Percentiles rank a stretch among this genome's conserved stretches.
phyloP scores from a whole-genome alignment of 2,329 filamentous ascomycete genomes.

The Herpotrichia juniperi region DNA sequence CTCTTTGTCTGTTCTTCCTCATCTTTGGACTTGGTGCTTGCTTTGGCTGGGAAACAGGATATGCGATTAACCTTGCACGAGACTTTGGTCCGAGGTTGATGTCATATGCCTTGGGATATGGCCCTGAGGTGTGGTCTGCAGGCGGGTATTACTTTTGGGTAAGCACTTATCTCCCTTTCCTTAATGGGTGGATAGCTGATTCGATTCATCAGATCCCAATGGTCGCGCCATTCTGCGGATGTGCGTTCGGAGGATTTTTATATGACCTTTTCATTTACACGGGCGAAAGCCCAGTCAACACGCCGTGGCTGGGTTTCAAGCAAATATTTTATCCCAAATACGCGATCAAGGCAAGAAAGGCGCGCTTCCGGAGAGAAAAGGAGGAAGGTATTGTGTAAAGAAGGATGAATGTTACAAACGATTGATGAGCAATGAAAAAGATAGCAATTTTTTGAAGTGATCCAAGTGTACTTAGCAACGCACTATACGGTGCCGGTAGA shows the following conservation, averaged over 20 bases:
- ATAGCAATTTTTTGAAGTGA: not conserved
- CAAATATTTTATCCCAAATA: conserved; percentile 46
- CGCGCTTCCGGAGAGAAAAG: conserved; percentile 30
- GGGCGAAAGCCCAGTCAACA: conserved; percentile 73
- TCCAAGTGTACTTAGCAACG: not conserved
- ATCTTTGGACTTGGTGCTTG: conserved; percentile 76
- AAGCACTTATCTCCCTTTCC: conserved; percentile 22
- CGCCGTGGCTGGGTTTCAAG: conserved; percentile 67
- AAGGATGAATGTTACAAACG: not conserved
- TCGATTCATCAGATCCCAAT: conserved; percentile 65
- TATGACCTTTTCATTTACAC: conserved; percentile 62
- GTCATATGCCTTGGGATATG: conserved; percentile 72
- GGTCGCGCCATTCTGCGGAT: conserved; percentile 71
- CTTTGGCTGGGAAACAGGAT: conserved; percentile 79
- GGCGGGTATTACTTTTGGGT: conserved; percentile 78
- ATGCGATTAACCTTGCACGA: conserved; percentile 75
- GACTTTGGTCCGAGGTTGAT: conserved; percentile 74
- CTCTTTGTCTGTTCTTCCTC: conserved; percentile 71
- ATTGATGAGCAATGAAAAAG: not conserved
- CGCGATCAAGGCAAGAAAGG: conserved; percentile 25
- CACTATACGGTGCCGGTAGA: not conserved
- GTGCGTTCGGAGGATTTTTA: conserved; percentile 35
- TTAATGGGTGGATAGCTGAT: not conserved
- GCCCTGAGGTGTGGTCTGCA: conserved; percentile 68
- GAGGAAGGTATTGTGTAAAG: conserved; percentile 34